phyloP scores from a whole-genome alignment of 352 stramenopile species.

The Globisporangium cylindrosporum region DNA sequence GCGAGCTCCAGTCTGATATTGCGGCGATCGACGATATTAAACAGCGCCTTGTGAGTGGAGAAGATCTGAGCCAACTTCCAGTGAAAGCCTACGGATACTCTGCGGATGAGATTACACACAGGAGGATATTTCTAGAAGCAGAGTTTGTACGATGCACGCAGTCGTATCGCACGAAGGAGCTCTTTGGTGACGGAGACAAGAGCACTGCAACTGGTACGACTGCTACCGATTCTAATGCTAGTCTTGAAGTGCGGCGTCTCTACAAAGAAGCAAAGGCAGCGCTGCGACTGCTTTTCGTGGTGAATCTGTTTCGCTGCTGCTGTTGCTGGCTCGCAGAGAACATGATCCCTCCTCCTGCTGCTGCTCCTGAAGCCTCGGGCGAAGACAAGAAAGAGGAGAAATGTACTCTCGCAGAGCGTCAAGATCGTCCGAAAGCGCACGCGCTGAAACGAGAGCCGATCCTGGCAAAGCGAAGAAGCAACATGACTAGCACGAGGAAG shows the following conservation, averaged over 20 bases:
- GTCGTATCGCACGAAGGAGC: conserved; percentile 22
- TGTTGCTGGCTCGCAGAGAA: conserved; percentile 69
- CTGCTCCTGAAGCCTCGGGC: neutral
- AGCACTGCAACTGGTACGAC: neutral
- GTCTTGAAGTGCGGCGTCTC: conserved; percentile 23
- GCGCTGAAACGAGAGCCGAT: neutral
- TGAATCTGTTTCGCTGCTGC: conserved; percentile 53
- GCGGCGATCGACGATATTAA: conserved; percentile 21
- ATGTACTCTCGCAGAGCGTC: neutral
- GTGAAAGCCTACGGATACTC: neutral
- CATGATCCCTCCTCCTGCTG: conserved; percentile 22
- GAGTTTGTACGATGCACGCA: conserved; percentile 18
- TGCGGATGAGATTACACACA: conserved; percentile 1
- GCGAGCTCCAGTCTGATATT: conserved; percentile 23
- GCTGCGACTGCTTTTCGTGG: conserved; percentile 52
- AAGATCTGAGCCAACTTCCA: conserved; percentile 6
- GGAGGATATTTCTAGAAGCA: conserved; percentile 17
- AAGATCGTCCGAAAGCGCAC: neutral
- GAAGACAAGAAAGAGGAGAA: neutral
- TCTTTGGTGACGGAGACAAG: neutral
- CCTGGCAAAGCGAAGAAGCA: conserved; percentile 33
- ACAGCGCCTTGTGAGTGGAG: conserved; percentile 11
- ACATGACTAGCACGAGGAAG: conserved; percentile 33
- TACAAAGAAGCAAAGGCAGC: conserved; percentile 34
- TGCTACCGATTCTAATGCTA: too few species aligned